Conservation (phyloP, 1,139 yeast genomes). For the Candida gigantensis region DNA sequence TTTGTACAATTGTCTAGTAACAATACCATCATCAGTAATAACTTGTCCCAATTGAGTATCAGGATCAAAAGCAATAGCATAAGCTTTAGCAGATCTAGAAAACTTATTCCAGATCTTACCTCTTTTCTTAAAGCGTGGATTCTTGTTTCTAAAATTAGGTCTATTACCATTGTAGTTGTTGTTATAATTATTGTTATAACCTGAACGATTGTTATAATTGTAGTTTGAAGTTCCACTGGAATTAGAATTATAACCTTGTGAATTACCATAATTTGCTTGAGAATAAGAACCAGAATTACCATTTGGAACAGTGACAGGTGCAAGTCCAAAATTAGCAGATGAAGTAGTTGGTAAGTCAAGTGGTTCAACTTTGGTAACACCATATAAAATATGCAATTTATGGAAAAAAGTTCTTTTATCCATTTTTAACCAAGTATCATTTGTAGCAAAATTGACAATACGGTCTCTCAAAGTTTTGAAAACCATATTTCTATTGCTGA, state of each 20-base stretch:
- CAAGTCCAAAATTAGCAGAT: too few species aligned
- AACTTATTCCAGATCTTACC: background rate
- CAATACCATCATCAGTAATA: background rate
- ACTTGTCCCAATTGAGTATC: background rate
- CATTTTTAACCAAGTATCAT: too few species aligned
- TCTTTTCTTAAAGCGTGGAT: background rate
- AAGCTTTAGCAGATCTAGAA: background rate
- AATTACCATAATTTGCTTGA: background rate
- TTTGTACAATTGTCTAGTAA: background rate
- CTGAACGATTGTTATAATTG: background rate
- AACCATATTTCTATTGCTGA: too few species aligned
- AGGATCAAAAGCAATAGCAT: background rate
- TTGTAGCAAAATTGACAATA: too few species aligned
- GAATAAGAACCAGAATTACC: too few species aligned
- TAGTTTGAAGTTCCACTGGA: background rate
- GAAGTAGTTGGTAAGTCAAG: too few species aligned
- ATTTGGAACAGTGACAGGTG: too few species aligned
- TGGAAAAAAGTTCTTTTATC: too few species aligned
- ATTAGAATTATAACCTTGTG: background rate
- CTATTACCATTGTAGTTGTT: background rate
- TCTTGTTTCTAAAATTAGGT: background rate
- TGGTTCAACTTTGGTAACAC: too few species aligned
- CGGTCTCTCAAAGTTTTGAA: too few species aligned
- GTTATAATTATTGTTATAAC: background rate
- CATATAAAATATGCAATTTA: too few species aligned